Evolutionary conservation across 768 basidiomycete genomes (phyloP).

Genomic region (Coprinellus micaceus): DNA sequence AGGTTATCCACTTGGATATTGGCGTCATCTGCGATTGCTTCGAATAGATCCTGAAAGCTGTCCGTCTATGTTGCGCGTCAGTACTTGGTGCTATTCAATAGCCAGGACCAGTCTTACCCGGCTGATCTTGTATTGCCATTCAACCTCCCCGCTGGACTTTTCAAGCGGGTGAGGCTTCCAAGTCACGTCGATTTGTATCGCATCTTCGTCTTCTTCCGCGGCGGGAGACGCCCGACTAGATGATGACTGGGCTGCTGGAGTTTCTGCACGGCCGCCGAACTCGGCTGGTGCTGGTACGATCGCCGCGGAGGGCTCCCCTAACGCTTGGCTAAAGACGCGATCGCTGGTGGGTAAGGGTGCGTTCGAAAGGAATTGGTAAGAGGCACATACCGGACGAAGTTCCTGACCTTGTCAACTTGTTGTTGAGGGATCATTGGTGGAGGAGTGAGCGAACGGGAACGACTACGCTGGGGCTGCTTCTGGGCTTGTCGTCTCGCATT

Average conservation of each 20-base stretch:
- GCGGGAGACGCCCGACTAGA: slow-evolving; percentile 6
- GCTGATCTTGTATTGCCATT: slow-evolving; percentile 54
- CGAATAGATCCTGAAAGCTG: slow-evolving; percentile 60
- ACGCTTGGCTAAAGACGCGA: slow-evolving; percentile 26
- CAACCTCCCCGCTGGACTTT: slow-evolving; percentile 30
- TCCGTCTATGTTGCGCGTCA: slow-evolving; percentile 57
- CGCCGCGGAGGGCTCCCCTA: slow-evolving; percentile 32
- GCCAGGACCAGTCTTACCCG: slow-evolving; percentile 40
- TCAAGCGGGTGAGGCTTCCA: slow-evolving; percentile 68
- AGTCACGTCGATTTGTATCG: slow-evolving; percentile 48
- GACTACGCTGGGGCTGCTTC: slow-evolving; percentile 49
- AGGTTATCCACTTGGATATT: slow-evolving; percentile 47
- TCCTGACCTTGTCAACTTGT: slow-evolving; percentile 52
- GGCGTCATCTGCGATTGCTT: slow-evolving; percentile 61
- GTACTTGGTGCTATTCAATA: neutral
- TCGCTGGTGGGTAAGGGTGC: slow-evolving; percentile 26
- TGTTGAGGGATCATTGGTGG: slow-evolving; percentile 59
- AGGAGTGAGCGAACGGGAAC: slow-evolving; percentile 73
- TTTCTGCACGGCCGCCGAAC: neutral
- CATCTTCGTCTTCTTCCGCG: slow-evolving; percentile 30
- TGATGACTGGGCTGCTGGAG: neutral
- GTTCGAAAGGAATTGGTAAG: slow-evolving; percentile 23
- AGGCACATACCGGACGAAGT: slow-evolving; percentile 63
- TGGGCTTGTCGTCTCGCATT: slow-evolving; percentile 24
- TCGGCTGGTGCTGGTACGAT: slow-evolving; percentile 23